Base-by-base conservation (phyloP, 495 filamentous ascomycete genomes). In the Annulohypoxylon maeteangense region DNA sequence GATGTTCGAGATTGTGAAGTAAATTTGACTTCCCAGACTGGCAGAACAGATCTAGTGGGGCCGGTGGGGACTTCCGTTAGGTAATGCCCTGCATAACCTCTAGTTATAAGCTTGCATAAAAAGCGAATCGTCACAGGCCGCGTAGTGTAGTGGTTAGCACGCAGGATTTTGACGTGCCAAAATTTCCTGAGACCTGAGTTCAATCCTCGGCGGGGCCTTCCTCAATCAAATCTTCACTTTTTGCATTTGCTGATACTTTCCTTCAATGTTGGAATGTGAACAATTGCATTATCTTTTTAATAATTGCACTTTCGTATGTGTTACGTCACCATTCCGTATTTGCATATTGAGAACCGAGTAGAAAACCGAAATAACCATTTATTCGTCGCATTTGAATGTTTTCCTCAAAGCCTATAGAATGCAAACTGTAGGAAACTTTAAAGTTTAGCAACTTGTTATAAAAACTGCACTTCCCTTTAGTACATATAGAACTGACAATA, bases 131-230 rank as follows among this genome's bases (percentile, higher is more conserved):
- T 31, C 62, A 74, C 20, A 48, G 71, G 65, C 71, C 71, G 71
- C 65, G 65, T 74, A 69, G 71, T 74, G 65, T 74, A 74, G 71
- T 70, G 71, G 71, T 74, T 74, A 74, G 71, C 65, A 74, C 71
- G 66, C 66, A 69, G 71, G 71, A 74, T 74, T 74, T 74, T 74
- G 71, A 73, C 31, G 29, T 36, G 11, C 45, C 61, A 72, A 44
- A 29, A 29, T 4, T 73, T 74, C 71, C 71, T 69, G 66, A 74
- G 66, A 70, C 71, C 71, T 69, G 65, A 70, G 71, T 74, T 74
- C 71, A 70, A 74, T 74, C 66, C 71, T 70, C 65, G 65, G 71
- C 65, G 65, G 65, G 71, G 71, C 65, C 71, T 74, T 51, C 45
- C n/a, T 69, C 68, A 71, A 18, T 11, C 12, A 40, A 3, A 16